Base-by-base conservation (phyloP, 139 green algal genomes). In the Picocystis salinarum region DNA sequence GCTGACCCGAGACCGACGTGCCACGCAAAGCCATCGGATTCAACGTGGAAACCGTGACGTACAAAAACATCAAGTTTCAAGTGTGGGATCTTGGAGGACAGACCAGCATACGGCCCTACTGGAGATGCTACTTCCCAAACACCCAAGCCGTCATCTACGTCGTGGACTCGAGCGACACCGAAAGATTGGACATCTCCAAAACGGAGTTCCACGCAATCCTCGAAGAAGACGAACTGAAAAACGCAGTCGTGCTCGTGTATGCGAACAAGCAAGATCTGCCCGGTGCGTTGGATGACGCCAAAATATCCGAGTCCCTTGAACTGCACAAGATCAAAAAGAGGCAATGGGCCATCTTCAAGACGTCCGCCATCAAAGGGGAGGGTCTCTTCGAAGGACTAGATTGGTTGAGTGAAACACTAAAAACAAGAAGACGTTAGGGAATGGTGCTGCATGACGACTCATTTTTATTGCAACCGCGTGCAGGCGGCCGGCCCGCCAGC, bases 31-130 rank as follows among this genome's bases (percentile, higher is more conserved):
- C 87, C 2, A 99, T 99, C 40, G 89, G 89, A 4, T 99, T 99
- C 72, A 99, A 99, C 53, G 89, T 99, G 18, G 89, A 99, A 64
- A 98, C 89, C 12, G 89, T 99, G 13, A 77, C 74, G 0, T 96
- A 98, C 64, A 98, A 98, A 28, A 99, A 99, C 63, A 94, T 99
- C 40, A 97, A 97, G 56, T 99, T 99, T 44, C 85, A 99, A 58
- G 82, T 91, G 1, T 92, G 76, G 75, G 80, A 92, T 48, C 51
- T 92, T 24, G 78, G 78, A 39, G 87, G 79, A 12, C 80, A 93
- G 61, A 93, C 79, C 1, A 84, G 67, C 42, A 93, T 96, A 40
- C 66, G 89, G 10, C 89, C 89, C 4, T 97, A 97, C 66, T 99
- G 89, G 89, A 61, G 89, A n/a, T 97, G 86, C 56, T 99, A 96